A percentile compares a stretch with the other conserved stretches of the same genome.
Conservation (phyloP, 371 early-diverging fungal genomes). For the Syncephalastrum racemosum region DNA sequence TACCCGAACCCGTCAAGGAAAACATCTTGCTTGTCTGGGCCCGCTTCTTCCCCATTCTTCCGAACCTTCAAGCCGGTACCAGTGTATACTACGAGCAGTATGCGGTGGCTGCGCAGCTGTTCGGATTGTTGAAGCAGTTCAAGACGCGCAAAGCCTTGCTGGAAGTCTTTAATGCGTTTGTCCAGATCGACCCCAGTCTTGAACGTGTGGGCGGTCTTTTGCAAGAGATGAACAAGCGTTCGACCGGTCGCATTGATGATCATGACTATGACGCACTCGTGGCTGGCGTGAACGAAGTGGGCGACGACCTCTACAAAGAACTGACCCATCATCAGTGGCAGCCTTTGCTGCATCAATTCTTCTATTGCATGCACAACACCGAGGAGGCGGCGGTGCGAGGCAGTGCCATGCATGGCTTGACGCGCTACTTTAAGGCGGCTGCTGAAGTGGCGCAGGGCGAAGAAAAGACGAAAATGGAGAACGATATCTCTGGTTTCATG, state of each 20-base stretch:
- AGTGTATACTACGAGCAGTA: constrained; percentile 58
- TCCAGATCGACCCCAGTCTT: constrained; percentile 60
- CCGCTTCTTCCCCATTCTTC: constrained; percentile 61
- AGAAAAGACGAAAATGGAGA: constrained; percentile 45
- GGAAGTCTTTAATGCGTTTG: constrained; percentile 63
- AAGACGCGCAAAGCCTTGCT: constrained; percentile 64
- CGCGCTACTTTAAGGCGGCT: constrained; percentile 58
- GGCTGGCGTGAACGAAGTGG: constrained; percentile 72
- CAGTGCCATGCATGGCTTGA: constrained; percentile 73
- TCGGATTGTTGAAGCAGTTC: constrained; percentile 54
- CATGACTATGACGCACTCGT: constrained; percentile 86
- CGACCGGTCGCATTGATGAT: constrained; percentile 76
- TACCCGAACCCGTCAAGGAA: constrained; percentile 82
- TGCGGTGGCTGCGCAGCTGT: constrained; percentile 57
- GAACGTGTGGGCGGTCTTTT: constrained; percentile 56
- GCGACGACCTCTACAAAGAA: constrained; percentile 58
- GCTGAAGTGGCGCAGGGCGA: constrained; percentile 36
- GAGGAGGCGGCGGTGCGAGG: constrained; percentile 90
- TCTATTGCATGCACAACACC: constrained; percentile 75
- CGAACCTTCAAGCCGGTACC: constrained; percentile 46
- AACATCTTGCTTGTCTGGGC: constrained; percentile 81
- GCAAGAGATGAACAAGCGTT: constrained; percentile 77
- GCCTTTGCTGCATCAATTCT: constrained; percentile 86
- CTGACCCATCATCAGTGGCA: constrained; percentile 80
- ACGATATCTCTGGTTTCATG: constrained; percentile 60